These are phyloP conservation scores for Pyrenochaeta sp. DNA, from an alignment of 2,329 filamentous ascomycete species.

Conservation along the genomic window DNA sequence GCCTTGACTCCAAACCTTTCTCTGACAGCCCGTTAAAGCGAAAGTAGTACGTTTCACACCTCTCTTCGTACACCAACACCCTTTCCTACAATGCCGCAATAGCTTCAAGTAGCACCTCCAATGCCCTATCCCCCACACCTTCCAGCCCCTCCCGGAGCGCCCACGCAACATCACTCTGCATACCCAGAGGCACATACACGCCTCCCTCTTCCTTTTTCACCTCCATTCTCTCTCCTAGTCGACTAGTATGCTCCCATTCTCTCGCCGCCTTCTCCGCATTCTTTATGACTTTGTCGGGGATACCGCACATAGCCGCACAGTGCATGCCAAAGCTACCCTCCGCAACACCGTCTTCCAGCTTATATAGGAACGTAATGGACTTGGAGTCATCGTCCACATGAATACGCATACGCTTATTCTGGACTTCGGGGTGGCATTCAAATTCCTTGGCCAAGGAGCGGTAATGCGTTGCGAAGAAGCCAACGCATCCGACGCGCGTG, in stretches of 20 bases:
- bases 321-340: constrained; percentile 99
- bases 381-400: constrained; percentile 85
- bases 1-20: background rate
- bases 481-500: constrained; percentile 89
- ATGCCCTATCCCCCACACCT: constrained; percentile 57
- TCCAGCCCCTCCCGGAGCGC: constrained; percentile 67
- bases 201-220: constrained; percentile 73
- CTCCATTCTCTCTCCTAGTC: constrained; percentile 87
- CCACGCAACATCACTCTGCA: constrained; percentile 87
- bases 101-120: constrained; percentile 66
- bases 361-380: constrained; percentile 96
- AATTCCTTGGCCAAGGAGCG: constrained; percentile 94
- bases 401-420: constrained; percentile 90
- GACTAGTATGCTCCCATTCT: constrained; percentile 94
- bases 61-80: background rate
- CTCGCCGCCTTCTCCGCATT: constrained; percentile 86
- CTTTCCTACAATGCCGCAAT: constrained; percentile 61
- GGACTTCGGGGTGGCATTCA: constrained; percentile 84
- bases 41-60: background rate
- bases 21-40: background rate
- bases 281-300: constrained; percentile 81
- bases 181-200: constrained; percentile 82
- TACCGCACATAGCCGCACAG: constrained; percentile 97
- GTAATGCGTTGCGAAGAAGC: constrained; percentile 98
- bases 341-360: constrained; percentile 89